phyloP scores from a whole-genome alignment of 108 stramenopile genomes.

The Stephanodiscus triporus region DNA sequence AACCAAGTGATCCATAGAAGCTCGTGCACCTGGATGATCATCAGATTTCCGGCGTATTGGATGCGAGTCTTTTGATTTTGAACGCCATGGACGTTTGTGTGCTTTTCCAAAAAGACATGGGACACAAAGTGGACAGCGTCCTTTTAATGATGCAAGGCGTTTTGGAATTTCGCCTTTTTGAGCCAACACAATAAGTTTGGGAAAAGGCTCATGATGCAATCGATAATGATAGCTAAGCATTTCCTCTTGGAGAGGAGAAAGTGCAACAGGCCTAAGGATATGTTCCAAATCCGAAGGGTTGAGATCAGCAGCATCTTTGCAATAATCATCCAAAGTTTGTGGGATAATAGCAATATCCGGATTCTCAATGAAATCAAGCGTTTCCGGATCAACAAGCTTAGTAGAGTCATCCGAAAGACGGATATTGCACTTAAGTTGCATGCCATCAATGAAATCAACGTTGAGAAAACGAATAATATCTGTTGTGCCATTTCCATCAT shows the following conservation, averaged over 20 bases:
- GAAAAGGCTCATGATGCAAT: conserved; percentile 31
- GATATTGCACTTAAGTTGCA: conserved; percentile 8
- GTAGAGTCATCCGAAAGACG: background rate
- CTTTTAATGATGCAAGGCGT: conserved; percentile 10
- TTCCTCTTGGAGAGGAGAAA: conserved; percentile 33
- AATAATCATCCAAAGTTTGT: background rate
- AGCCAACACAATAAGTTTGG: conserved; percentile 15
- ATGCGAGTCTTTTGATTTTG: background rate
- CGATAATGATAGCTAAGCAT: conserved; percentile 27
- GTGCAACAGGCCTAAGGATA: conserved; percentile 6
- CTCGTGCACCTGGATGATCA: conserved; percentile 18
- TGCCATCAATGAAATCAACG: background rate
- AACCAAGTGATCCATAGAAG: too few species aligned
- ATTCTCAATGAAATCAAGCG: conserved; percentile 9
- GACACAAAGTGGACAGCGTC: conserved; percentile 19
- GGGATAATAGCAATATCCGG: conserved; percentile 25
- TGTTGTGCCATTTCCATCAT: conserved; percentile 7
- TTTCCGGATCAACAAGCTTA: background rate
- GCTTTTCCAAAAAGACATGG: conserved; percentile 27
- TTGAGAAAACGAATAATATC: background rate
- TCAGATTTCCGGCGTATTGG: background rate
- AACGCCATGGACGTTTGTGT: conserved; percentile 17
- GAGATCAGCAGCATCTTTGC: conserved; percentile 12
- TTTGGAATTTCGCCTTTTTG: background rate
- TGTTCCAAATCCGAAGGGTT: background rate